phyloP scores from a whole-genome alignment of 2,329 filamentous ascomycete genomes.

The Diatrype stigma region DNA sequence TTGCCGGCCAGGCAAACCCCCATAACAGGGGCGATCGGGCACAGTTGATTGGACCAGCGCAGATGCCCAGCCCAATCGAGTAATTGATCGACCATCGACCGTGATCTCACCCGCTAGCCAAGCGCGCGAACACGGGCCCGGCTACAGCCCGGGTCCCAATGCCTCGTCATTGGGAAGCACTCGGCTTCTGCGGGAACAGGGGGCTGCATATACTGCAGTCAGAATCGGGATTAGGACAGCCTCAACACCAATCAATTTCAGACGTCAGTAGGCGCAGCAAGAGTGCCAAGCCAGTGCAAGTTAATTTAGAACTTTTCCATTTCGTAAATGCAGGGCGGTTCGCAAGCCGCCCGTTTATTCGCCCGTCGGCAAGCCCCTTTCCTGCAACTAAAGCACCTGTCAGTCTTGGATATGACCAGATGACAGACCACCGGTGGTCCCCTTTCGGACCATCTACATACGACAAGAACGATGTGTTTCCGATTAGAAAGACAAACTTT shows the following conservation, averaged over 20 bases:
- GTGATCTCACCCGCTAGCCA: not conserved
- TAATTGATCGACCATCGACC: not conserved
- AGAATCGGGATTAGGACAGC: not conserved
- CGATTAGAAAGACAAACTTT: too few species aligned
- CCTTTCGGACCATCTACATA: not conserved
- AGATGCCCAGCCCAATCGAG: not conserved
- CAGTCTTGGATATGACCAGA: too few species aligned
- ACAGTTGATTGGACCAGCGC: not conserved
- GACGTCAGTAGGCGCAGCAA: not conserved
- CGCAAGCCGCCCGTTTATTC: too few species aligned
- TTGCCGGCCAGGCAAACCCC: not conserved
- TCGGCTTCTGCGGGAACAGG: not conserved
- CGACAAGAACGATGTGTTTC: too few species aligned
- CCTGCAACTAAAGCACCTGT: too few species aligned
- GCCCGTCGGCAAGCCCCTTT: too few species aligned
- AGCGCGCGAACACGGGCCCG: not conserved
- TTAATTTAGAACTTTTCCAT: too few species aligned
- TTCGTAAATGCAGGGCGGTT: too few species aligned
- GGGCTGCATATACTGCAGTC: not conserved
- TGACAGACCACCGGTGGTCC: too few species aligned
- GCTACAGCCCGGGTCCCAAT: not conserved
- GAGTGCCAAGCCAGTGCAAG: too few species aligned
- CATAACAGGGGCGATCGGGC: not conserved
- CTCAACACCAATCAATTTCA: not conserved
- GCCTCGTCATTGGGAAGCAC: not conserved